Conservation (phyloP, 1,284 basidiomycete genomes). For the Taiwanofungus camphoratus region DNA sequence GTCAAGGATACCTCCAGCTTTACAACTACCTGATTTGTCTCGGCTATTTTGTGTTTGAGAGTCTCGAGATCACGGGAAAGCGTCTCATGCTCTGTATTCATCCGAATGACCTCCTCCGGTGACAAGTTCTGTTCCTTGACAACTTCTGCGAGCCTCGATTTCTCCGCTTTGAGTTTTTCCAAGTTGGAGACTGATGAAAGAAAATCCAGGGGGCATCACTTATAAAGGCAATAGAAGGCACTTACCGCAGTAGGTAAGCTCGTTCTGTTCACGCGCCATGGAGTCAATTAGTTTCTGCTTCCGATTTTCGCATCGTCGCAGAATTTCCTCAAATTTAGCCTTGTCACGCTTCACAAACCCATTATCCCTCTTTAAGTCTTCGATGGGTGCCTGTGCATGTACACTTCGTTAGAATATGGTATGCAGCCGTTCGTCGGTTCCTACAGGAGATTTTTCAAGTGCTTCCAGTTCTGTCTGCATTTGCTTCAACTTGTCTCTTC, state of each 20-base stretch:
- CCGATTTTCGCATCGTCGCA: slow-evolving; percentile 56
- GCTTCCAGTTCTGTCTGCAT: slow-evolving; percentile 49
- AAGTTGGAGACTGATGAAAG: slow-evolving; percentile 44
- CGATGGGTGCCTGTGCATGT: slow-evolving; percentile 54
- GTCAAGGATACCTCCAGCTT: slow-evolving; percentile 75
- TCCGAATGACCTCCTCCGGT: slow-evolving; percentile 78
- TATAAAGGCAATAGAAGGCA: slow-evolving; percentile 1
- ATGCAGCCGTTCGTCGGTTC: slow-evolving; percentile 10
- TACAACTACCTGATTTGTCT: slow-evolving; percentile 64
- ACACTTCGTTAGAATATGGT: slow-evolving; percentile 6
- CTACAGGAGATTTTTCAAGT: slow-evolving; percentile 54
- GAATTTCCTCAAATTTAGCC: slow-evolving; percentile 65
- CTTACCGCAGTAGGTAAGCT: slow-evolving; percentile 48
- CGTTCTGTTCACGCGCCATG: slow-evolving; percentile 58
- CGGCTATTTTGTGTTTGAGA: slow-evolving; percentile 65
- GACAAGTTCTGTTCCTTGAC: slow-evolving; percentile 81
- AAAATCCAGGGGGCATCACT: not conserved
- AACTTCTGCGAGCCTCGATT: slow-evolving; percentile 54
- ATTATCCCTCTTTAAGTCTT: slow-evolving; percentile 53
- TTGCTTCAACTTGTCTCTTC: slow-evolving; percentile 40
- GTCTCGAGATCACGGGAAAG: slow-evolving; percentile 69
- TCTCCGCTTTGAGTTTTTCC: slow-evolving; percentile 56
- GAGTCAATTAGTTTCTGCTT: slow-evolving; percentile 58
- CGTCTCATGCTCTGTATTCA: slow-evolving; percentile 81
- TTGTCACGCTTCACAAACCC: slow-evolving; percentile 54